Base-by-base conservation (phyloP, 106 monocot genomes). In the Ottelia alismoides region DNA sequence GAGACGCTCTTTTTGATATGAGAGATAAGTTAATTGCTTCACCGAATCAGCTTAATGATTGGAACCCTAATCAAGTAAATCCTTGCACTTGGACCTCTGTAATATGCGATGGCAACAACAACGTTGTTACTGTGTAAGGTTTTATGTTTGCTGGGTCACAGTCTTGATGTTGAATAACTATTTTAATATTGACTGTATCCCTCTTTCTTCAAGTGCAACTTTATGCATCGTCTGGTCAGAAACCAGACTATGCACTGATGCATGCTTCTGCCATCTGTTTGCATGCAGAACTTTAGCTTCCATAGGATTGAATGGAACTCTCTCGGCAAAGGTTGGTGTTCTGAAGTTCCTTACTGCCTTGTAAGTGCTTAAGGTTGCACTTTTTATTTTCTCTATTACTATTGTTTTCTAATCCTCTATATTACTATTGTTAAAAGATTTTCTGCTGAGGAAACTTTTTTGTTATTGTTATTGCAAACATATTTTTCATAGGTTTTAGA, bases 31-130 rank as follows among this genome's bases (percentile, higher is more conserved):
- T 98, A 29, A 89, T 85, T 67, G 85, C 79, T 22, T 51, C 61
- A 22, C 51, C 22, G 32, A 60, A 70, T 74, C 89, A 89, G 63
- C 82, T 98, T 44, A n/a, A 57, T 45, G 72, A 79, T 60, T 98
- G 96, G 96, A 79, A 72, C 31, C 50, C 44, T 52, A 89, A 98
- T 68, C 84, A 79, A 71, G 82, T 89, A n/a, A 85, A 53, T 52
- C 85, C 96, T 11, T 89, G 89, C 67, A 65, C 74, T 47, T 98
- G 82, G 82, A 70, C 55, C 49, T 74, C 61, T 55, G 66, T 94
- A 61, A 74, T 70, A 21, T 94, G 88, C 71, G 71, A 84, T 65
- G 30, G 20, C n/a, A 45, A 67, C 56, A 57, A 72, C 23, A 74
- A 78, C 50, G 84, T 88, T 27, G 49, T 73, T 60, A 28, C 50